phyloP scores from a whole-genome alignment of 306 rosid species.

The Medicago arabica region DNA sequence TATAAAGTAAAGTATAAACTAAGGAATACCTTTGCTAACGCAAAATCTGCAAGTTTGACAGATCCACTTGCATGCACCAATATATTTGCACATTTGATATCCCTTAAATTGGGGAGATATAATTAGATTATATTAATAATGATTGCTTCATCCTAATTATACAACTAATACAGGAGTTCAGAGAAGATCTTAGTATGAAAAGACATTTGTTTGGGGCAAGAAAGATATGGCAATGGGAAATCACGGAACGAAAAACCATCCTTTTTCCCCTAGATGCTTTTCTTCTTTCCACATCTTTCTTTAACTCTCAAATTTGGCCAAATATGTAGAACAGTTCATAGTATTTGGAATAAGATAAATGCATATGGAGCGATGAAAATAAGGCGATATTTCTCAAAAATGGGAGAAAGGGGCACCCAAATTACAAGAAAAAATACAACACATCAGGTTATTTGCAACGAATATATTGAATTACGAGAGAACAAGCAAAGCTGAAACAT shows the following conservation, averaged over 20 bases:
- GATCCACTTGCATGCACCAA: slow-evolving; percentile 88
- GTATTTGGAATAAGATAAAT: slow-evolving; percentile 28
- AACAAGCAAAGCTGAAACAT: slow-evolving; percentile 27
- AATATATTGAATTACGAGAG: slow-evolving; percentile 16
- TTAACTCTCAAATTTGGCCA: no score
- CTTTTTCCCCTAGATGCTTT: neutral
- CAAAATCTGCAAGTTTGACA: slow-evolving; percentile 95
- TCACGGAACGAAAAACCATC: slow-evolving; percentile 31
- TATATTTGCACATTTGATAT: slow-evolving; percentile 90
- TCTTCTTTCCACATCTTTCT: no score
- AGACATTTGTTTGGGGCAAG: neutral
- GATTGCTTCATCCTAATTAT: slow-evolving; percentile 26
- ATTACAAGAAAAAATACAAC: slow-evolving; percentile 24
- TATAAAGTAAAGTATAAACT: slow-evolving; percentile 18
- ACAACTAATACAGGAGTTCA: slow-evolving; percentile 19
- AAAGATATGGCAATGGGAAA: neutral
- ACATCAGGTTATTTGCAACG: slow-evolving; percentile 2
- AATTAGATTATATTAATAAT: slow-evolving; percentile 37
- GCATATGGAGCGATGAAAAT: slow-evolving; percentile 25
- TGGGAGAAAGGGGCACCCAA: neutral
- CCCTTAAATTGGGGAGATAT: slow-evolving; percentile 58
- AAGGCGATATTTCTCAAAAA: neutral
- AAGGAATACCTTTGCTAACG: slow-evolving; percentile 85
- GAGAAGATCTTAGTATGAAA: slow-evolving; percentile 6
- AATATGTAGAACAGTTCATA: no score